Conservation (phyloP, 192 early-diverging fungal genomes). For the Thoreauomyces humboldtii region DNA sequence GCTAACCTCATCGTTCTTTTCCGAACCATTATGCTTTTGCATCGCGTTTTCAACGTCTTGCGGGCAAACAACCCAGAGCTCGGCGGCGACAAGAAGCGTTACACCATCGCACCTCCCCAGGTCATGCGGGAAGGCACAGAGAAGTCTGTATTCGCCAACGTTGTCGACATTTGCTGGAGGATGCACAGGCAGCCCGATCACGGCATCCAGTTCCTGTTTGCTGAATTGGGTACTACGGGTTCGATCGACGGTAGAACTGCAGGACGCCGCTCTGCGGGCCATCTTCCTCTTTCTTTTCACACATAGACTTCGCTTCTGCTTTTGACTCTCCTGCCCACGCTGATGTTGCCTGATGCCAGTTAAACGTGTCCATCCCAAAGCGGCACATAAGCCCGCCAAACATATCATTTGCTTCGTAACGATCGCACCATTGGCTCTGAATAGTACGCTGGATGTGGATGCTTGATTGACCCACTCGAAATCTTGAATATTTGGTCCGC, state of each 20-base stretch:
- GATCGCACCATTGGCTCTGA: conserved; percentile 5
- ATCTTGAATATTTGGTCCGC: conserved; percentile 29
- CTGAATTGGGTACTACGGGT: conserved; percentile 97
- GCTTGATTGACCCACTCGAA: conserved; percentile 19
- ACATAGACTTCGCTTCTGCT: no score
- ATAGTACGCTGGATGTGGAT: conserved; percentile 27
- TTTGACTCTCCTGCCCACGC: no score
- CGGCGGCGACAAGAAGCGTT: conserved; percentile 86
- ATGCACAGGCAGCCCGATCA: conserved; percentile 96
- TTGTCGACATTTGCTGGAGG: conserved; percentile 88
- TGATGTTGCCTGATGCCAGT: no score
- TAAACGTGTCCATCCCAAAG: no score
- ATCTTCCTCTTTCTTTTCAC: no score
- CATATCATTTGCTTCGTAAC: no score
- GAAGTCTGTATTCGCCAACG: conserved; percentile 94
- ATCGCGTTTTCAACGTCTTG: conserved; percentile 88
- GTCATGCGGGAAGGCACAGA: conserved; percentile 89
- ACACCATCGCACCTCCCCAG: conserved; percentile 90
- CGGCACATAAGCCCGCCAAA: no score
- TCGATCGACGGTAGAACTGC: conserved; percentile 92
- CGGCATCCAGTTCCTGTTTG: conserved; percentile 94
- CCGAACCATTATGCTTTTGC: conserved; percentile 70
- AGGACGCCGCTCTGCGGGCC: no score
- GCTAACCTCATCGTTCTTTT: neutral
- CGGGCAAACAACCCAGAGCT: conserved; percentile 92